These are phyloP conservation scores for Termitomyces sp. DNA, from an alignment of 768 basidiomycete species.

Conservation along the genomic window DNA sequence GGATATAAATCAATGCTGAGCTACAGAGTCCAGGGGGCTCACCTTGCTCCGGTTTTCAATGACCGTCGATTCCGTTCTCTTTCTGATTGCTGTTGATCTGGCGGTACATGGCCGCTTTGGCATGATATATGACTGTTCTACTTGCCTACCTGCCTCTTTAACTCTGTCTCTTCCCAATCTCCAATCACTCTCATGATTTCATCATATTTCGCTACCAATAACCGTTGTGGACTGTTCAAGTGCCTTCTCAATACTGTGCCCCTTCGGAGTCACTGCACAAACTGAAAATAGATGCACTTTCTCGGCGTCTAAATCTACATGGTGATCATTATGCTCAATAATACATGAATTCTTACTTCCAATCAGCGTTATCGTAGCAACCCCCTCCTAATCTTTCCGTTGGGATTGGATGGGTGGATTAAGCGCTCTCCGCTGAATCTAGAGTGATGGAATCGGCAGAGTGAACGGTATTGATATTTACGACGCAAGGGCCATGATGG, in stretches of 20 bases:
- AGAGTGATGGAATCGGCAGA: background rate
- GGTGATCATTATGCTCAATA: background rate
- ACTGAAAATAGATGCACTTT: background rate
- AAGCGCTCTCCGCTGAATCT: too few species aligned
- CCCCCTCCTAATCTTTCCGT: too few species aligned
- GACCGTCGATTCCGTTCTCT: background rate
- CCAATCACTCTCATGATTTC: background rate
- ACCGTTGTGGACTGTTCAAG: background rate
- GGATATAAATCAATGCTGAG: conserved; percentile 29
- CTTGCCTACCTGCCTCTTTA: background rate
- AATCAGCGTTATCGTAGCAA: too few species aligned
- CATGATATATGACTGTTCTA: background rate
- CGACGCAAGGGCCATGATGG: background rate
- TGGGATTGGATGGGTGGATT: background rate
- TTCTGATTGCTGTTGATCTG: background rate
- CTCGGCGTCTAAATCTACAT: background rate
- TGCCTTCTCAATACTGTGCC: background rate
- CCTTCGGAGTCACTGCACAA: background rate
- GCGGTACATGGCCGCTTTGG: background rate
- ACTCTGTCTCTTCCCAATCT: background rate
- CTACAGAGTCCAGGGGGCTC: background rate
- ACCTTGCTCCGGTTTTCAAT: background rate
- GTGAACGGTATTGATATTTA: background rate
- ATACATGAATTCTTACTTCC: background rate
- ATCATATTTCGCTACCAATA: background rate